Evolutionary conservation across 140 eudicot species (phyloP).

Genomic region (Erigeron philadelphicus): DNA sequence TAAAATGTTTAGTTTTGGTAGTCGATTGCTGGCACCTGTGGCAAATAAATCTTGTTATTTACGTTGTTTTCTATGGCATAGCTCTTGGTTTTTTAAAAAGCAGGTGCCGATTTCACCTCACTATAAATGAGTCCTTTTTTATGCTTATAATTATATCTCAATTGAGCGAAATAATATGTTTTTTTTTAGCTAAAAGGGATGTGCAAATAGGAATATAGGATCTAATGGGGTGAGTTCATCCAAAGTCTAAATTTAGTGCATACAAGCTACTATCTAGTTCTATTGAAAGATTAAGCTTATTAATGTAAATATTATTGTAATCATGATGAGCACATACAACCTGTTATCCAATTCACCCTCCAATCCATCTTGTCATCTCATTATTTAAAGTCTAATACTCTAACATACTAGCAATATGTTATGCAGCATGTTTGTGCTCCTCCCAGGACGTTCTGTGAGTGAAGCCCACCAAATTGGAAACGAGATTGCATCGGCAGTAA

Average conservation of each 20-base stretch:
- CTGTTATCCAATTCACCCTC: background rate
- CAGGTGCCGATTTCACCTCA: background rate
- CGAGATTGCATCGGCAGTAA: conserved; percentile 72
- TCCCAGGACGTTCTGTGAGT: conserved; percentile 69
- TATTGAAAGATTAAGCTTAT: background rate
- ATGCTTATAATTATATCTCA: background rate
- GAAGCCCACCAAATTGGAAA: conserved; percentile 74
- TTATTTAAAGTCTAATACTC: background rate
- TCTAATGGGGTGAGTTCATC: background rate
- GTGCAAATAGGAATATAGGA: background rate
- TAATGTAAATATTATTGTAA: background rate
- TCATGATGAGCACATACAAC: background rate
- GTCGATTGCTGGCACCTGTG: background rate
- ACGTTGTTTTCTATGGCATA: background rate
- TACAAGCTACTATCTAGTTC: background rate
- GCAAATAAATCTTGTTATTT: background rate
- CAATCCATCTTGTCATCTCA: background rate
- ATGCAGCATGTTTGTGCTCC: conserved; percentile 92
- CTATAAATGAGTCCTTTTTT: background rate
- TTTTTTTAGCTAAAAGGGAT: background rate
- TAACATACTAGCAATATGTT: background rate
- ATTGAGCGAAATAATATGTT: background rate
- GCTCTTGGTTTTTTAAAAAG: background rate
- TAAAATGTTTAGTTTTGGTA: conserved; percentile 6
- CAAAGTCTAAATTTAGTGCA: background rate